These are phyloP conservation scores for Erythrobasidium hasegawianum DNA, from an alignment of 1,284 basidiomycete species.

Conservation along the genomic window DNA sequence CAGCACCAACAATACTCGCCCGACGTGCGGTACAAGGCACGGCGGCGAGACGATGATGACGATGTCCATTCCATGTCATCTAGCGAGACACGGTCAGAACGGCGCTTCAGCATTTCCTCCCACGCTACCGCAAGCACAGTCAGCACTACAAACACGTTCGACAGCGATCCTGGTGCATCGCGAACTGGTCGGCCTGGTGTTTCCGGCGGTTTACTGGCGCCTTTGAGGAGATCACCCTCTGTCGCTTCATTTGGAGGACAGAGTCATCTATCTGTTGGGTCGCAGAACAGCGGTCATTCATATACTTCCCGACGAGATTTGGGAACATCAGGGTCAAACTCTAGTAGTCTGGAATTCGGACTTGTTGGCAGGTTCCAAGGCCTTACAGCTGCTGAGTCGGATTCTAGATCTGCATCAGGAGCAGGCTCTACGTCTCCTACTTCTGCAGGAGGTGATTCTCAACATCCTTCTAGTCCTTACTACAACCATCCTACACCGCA, in stretches of 20 bases:
- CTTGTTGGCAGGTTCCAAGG: slow-evolving; percentile 39
- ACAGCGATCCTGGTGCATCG: slow-evolving; percentile 32
- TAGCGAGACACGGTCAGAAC: slow-evolving; percentile 41
- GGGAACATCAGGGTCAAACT: slow-evolving; percentile 26
- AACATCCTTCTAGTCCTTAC: slow-evolving; percentile 12
- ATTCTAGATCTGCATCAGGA: neutral
- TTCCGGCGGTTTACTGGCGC: slow-evolving; percentile 7
- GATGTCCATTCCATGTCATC: slow-evolving; percentile 44
- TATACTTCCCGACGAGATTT: slow-evolving; percentile 60
- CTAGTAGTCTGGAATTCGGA: slow-evolving; percentile 22
- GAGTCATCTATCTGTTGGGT: slow-evolving; percentile 28
- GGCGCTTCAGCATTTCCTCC: slow-evolving; percentile 30
- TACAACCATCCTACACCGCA: slow-evolving; percentile 18
- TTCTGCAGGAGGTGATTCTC: slow-evolving; percentile 6
- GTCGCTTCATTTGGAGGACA: slow-evolving; percentile 25
- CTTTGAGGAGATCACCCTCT: slow-evolving; percentile 23
- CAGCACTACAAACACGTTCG: slow-evolving; percentile 26
- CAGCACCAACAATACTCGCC: slow-evolving; percentile 9
- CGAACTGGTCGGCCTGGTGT: neutral
- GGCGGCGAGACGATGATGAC: slow-evolving; percentile 42
- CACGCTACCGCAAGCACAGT: slow-evolving; percentile 24
- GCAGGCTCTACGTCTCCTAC: slow-evolving; percentile 10
- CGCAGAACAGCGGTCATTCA: slow-evolving; percentile 56
- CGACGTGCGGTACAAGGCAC: slow-evolving; percentile 39
- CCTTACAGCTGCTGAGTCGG: slow-evolving; percentile 60